Conservation (phyloP, 345 rosid species). For the Turritis glabra region DNA sequence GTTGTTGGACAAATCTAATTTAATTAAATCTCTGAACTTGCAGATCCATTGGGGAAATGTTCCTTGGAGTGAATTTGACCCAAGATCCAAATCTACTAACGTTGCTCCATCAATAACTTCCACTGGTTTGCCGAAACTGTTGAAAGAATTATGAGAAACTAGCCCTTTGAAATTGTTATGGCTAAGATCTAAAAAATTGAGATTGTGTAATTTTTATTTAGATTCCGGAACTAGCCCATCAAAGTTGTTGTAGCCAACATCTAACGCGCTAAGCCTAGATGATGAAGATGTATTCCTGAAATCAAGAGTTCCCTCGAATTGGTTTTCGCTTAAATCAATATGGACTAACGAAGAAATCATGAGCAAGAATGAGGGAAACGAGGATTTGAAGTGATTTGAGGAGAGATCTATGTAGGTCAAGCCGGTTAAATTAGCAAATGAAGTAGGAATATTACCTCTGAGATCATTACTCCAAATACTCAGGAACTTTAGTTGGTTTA, state of each 20-base stretch:
- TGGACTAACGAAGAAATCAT: background rate
- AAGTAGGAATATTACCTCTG: background rate
- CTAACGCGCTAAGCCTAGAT: background rate
- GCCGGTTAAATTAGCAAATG: slow-evolving; percentile 8
- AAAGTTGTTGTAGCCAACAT: background rate
- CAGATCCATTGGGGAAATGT: too few species aligned
- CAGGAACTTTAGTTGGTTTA: background rate
- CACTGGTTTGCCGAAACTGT: background rate
- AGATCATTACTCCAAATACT: background rate
- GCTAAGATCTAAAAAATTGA: background rate
- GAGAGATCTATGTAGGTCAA: background rate
- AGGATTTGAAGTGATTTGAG: background rate
- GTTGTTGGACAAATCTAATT: background rate
- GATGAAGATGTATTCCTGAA: background rate
- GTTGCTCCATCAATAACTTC: background rate
- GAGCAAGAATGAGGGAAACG: too few species aligned
- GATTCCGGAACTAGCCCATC: too few species aligned
- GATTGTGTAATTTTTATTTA: background rate
- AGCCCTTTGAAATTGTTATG: background rate
- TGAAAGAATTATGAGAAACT: slow-evolving; percentile 20
- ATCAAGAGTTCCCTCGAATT: background rate
- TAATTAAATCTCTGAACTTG: background rate
- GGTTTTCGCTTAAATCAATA: background rate
- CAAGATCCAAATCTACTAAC: background rate
- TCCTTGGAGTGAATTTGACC: slow-evolving; percentile 5